Evolutionary conservation across 2,329 filamentous ascomycete genomes (phyloP), one percentile per base, ranked within the genome.

Genomic region (Colletotrichum sansevieriae): DNA sequence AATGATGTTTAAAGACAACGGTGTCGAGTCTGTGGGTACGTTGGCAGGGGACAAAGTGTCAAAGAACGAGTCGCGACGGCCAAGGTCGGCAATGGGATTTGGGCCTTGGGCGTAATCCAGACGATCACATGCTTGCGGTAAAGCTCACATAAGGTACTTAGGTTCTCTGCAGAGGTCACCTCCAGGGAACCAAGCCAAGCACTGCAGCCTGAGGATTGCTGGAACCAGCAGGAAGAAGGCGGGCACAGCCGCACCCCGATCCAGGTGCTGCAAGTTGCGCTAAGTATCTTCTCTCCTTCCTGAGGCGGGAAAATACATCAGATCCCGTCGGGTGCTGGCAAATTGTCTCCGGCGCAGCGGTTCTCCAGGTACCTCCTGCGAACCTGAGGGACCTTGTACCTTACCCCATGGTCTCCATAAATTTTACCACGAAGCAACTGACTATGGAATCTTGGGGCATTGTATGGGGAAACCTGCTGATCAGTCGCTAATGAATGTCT

Each of bases 61-160:
- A 46, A 69, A 59, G 49, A 66, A 65, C 62, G 66, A 69, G 63
- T 66, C 66, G 66, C 66, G 66, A 68, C 49, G 66, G 62, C 62
- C 66, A 61, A 29, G 47, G 66, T 69, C 66, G 66, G 66, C 63
- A 69, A 69, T 56, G 37, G 54, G 33, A 51, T 46, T 33, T 43
- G 44, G 20, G 37, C 37, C 37, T 39, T 18, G 46, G 46, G 54
- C 51, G 3, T 54, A 43, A 52, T 41, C 57, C 54, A 66, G 57
- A 20, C 46, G 43, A 69, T 69, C 66, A 69, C 66, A 69, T 69
- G 66, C 66, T 69, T 66, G 35, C 35, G 43, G 39, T 22, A 37
- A 37, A 47, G 44, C 56, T 57, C 29, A 29, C 6, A 7, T 29
- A 29, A 5, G 25, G 18, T 18, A 18, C 18, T 18, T 18, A 18